Base-by-base conservation (phyloP, 2,329 filamentous ascomycete species). In the Stenocarpella maydis region DNA sequence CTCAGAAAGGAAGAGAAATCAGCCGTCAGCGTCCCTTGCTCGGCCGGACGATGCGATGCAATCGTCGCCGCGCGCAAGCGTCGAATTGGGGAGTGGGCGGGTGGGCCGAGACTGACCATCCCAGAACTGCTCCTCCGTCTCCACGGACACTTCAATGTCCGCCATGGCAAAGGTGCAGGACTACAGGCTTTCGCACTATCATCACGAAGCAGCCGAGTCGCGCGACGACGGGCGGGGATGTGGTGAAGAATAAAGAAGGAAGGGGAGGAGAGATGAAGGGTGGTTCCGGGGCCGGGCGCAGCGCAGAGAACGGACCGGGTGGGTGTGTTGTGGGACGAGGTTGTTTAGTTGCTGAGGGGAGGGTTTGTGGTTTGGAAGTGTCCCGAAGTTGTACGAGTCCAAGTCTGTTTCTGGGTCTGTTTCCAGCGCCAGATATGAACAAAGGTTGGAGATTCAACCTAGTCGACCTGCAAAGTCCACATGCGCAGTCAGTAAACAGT, bases 61-160 rank as follows among this genome's bases (percentile, higher is more conserved):
- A 43, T 45, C 43, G 47, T 8, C 2, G 28, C n/a, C 19, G 52
- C 52, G 50, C 50, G 66, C 24, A 67, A 26, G 43, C 21, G 34
- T 37, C 9, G 34, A 12, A 2, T 2, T 9, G 52, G 58, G 34
- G 45, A 1, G 15, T 21, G 45, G 60, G 41, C 54, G 71, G 64
- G 74, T 71, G 66, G 74, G n/a, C n/a, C 72, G 71, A 41, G 65
- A 77, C 80, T 74, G 74, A 97, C 95, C 92, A 81, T 90, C 86
- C 95, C 94, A 98, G 83, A 97, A 94, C 82, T 95, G 91, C 80
- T 94, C 88, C 82, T 94, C 93, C 80, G 89, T 91, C 81, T 95
- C 91, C 80, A 93, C 86, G 77, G 86, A 87, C 77, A 87, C 87
- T 81, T 94, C 91, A 82, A 89, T 88, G 83, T 92, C 83, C 75